Evolutionary conservation across 345 rosid genomes (phyloP).

Genomic region (Isatis tinctoria): DNA sequence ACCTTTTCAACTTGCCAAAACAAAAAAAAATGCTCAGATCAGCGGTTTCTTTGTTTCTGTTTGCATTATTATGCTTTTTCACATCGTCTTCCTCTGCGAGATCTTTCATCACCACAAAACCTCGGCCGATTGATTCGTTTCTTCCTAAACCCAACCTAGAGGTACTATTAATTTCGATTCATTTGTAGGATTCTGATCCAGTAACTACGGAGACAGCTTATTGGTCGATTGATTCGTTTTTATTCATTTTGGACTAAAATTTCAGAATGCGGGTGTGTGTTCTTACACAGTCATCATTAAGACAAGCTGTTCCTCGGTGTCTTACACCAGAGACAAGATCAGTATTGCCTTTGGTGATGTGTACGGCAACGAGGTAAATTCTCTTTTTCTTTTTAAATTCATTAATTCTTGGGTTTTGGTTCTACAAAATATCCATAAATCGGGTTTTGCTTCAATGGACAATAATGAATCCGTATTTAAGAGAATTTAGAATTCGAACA

Average conservation of each 20-base stretch:
- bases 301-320: conserved; percentile 63
- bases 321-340: conserved; percentile 58
- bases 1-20: not conserved
- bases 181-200: conserved; percentile 1
- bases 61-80: conserved; percentile 17
- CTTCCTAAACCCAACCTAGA: conserved; percentile 31
- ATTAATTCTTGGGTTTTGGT: not conserved
- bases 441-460: not conserved
- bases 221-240: not conserved
- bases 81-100: conserved; percentile 26
- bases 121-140: conserved; percentile 33
- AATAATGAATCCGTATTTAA: not conserved
- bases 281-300: conserved; percentile 46
- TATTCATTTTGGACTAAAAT: not conserved
- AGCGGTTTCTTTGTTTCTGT: conserved; percentile 24
- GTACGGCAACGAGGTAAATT: conserved; percentile 58
- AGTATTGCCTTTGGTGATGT: conserved; percentile 69
- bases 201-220: not conserved
- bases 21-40: not conserved
- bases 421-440: not conserved
- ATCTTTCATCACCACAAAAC: conserved; percentile 26
- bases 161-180: conserved; percentile 20
- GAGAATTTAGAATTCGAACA: no score
- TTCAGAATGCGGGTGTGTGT: conserved; percentile 41
- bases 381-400: not conserved